Conservation (phyloP, 2,329 filamentous ascomycete species). For the Colletotrichum gigasporum region DNA sequence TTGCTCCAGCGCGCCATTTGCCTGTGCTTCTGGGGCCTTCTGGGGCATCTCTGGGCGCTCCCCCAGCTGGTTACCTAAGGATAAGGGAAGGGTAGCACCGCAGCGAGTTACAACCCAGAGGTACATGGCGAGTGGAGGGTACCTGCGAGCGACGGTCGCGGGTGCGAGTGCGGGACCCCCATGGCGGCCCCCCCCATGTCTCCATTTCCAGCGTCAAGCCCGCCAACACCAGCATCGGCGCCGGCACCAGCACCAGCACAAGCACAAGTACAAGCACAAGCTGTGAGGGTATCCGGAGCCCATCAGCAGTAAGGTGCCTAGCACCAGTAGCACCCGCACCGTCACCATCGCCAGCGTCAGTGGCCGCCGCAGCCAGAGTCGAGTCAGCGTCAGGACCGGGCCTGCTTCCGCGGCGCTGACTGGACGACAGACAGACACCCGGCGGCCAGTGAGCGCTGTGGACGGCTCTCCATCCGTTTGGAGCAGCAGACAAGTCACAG, state of each 20-base stretch:
- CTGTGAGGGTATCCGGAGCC: too few species aligned
- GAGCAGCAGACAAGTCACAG: constrained; percentile 12
- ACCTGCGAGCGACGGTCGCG: constrained; percentile 16
- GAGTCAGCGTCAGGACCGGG: background rate
- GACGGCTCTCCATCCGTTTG: constrained; percentile 19
- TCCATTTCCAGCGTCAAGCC: constrained; percentile 21
- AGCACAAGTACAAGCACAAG: background rate
- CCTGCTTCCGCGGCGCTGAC: background rate
- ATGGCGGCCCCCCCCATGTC: constrained; percentile 8
- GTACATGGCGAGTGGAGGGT: constrained; percentile 26
- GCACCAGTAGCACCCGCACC: background rate
- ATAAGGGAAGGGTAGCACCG: background rate
- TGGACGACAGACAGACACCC: background rate
- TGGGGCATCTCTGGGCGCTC: constrained; percentile 6
- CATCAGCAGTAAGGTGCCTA: too few species aligned
- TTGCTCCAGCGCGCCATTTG: background rate
- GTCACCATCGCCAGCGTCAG: background rate
- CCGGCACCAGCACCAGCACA: background rate
- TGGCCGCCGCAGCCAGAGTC: background rate
- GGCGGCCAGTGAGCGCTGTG: background rate
- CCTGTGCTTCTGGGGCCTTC: background rate
- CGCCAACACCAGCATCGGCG: background rate
- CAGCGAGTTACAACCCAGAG: background rate
- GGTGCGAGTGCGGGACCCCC: constrained; percentile 26
- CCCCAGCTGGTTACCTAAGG: constrained; percentile 13